Conservation (phyloP, 75 land plant species). For the Ceratopteris richardii region DNA sequence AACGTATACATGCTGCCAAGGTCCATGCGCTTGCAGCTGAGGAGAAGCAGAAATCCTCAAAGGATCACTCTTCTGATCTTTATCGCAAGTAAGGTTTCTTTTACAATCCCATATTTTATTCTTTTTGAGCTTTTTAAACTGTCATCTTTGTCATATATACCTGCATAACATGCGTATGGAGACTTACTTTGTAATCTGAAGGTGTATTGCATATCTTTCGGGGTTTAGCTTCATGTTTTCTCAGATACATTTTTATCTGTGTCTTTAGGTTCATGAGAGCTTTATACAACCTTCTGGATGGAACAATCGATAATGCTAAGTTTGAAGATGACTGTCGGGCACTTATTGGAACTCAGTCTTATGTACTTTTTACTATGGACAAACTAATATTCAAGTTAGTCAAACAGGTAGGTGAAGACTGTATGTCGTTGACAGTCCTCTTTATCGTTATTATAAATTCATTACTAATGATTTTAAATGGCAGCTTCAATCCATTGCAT, state of each 20-base stretch:
- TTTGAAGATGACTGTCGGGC: constrained; percentile 98
- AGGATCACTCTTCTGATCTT: constrained; percentile 46
- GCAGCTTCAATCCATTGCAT: constrained; percentile 77
- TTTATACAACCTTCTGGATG: constrained; percentile 71
- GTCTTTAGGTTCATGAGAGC: constrained; percentile 60
- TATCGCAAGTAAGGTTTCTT: constrained; percentile 46
- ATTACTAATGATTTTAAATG: background rate
- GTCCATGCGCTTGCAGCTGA: constrained; percentile 66
- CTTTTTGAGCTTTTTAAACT: no score
- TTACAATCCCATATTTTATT: no score
- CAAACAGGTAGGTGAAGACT: constrained; percentile 50
- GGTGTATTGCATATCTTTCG: no score
- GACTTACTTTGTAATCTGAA: no score
- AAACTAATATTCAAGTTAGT: constrained; percentile 86
- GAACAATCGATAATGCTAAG: constrained; percentile 83
- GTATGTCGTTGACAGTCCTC: no score
- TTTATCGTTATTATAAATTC: no score
- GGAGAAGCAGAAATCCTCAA: constrained; percentile 58
- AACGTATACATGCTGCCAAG: constrained; percentile 86
- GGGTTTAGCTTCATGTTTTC: no score
- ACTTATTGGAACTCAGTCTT: constrained; percentile 92
- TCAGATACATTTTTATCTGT: no score
- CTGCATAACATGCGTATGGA: no score
- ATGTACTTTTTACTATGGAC: constrained; percentile 88
- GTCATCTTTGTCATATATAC: no score